phyloP scores from a whole-genome alignment of 148 eudicot genomes.

The Fagopyrum esculentum region DNA sequence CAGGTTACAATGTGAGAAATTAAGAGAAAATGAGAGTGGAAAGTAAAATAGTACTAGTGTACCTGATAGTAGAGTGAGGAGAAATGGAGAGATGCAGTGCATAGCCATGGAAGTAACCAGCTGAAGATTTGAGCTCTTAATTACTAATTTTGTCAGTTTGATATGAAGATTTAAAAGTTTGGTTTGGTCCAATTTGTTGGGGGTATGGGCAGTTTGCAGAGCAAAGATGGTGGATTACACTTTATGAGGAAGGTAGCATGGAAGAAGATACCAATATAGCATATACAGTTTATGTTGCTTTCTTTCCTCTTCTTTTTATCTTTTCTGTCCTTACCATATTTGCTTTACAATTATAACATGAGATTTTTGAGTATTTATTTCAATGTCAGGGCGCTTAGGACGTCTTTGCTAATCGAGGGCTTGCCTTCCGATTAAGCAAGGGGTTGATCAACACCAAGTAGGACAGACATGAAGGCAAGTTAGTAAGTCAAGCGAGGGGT shows the following conservation, averaged over 20 bases:
- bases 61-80: slow-evolving; percentile 1
- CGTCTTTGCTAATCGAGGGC: no score
- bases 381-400: no score
- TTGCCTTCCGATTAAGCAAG: no score
- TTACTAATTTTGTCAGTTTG: no score
- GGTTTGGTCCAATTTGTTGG: neutral
- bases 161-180: neutral
- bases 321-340: neutral
- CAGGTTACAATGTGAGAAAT: neutral
- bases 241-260: neutral
- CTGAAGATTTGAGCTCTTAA: neutral
- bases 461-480: no score
- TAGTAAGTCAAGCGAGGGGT: no score
- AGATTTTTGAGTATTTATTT: no score
- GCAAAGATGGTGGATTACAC: neutral
- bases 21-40: neutral
- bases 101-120: neutral
- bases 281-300: neutral
- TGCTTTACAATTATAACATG: neutral
- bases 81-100: neutral
- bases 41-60: neutral
- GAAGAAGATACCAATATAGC: neutral
- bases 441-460: no score
- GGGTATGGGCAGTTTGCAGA: neutral
- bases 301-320: neutral